Evolutionary conservation across 2,329 filamentous ascomycete genomes (phyloP).

Genomic region (Colletotrichum sp.): DNA sequence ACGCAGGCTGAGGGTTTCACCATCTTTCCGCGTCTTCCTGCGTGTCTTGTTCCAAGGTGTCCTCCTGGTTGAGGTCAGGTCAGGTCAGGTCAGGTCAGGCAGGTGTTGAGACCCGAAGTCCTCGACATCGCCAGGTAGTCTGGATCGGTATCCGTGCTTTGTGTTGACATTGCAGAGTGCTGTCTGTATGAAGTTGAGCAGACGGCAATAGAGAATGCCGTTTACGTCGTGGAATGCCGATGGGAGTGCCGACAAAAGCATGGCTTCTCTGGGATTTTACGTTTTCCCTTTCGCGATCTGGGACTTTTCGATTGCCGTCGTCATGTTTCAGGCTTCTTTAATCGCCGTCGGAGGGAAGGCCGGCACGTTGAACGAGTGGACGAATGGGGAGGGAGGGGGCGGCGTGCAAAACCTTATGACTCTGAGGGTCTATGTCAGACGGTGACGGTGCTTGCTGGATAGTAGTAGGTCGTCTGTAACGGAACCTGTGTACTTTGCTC

Average conservation of each 20-base stretch:
- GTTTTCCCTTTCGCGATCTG: not conserved
- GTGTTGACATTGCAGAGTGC: not conserved
- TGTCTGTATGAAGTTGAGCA: not conserved
- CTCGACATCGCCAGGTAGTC: not conserved
- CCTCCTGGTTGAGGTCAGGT: not conserved
- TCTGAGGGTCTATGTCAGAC: not conserved
- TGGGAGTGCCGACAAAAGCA: not conserved
- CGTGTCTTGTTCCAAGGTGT: not conserved
- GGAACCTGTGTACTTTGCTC: not conserved
- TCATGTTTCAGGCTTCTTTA: slow-evolving; percentile 4
- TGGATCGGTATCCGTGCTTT: not conserved
- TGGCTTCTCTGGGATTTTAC: not conserved
- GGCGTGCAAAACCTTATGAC: not conserved
- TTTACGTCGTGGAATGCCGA: not conserved
- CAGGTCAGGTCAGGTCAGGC: not conserved
- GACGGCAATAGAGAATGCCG: not conserved
- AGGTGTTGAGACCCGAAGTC: not conserved
- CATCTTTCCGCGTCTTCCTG: not conserved
- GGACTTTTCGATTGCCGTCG: slow-evolving; percentile 4
- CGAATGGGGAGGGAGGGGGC: not conserved
- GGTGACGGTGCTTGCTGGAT: not conserved
- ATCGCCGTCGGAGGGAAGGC: slow-evolving; percentile 4
- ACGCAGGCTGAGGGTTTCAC: not conserved
- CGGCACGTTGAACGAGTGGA: not conserved
- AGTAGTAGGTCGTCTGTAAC: not conserved